These are phyloP conservation scores for Liquidambar formosana DNA, from an alignment of 164 flowering plant species.

Conservation along the genomic window DNA sequence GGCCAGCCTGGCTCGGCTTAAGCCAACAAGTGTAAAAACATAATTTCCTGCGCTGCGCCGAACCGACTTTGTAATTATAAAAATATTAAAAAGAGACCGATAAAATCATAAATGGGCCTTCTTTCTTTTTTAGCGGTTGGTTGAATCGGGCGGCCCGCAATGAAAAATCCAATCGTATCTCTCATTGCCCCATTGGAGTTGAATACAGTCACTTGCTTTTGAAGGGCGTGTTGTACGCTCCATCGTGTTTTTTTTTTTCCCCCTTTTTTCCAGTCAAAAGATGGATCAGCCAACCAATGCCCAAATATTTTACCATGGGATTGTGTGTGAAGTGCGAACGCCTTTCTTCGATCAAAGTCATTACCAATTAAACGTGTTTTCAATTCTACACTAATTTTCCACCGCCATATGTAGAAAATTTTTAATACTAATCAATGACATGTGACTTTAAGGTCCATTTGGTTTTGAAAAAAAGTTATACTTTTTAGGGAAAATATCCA, in stretches of 20 bases:
- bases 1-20: constrained; percentile 31
- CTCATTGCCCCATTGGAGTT: background rate
- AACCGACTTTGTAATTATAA: no score
- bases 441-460: no score
- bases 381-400: no score
- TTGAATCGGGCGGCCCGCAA: constrained; percentile 23
- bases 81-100: background rate
- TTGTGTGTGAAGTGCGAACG: no score
- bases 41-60: constrained; percentile 5
- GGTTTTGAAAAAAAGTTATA: no score
- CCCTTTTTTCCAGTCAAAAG: no score
- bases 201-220: constrained; percentile 9
- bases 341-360: no score
- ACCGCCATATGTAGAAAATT: no score
- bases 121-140: background rate
- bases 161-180: constrained; percentile 13
- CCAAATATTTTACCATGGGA: background rate
- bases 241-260: background rate
- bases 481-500: no score
- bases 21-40: background rate
- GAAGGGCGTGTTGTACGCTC: background rate
- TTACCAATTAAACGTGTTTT: no score
- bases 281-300: constrained; percentile 4
- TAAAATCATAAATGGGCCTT: constrained; percentile 24
- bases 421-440: no score